Percentiles rank a stretch among this genome's conserved stretches.
phyloP scores from a whole-genome alignment of 495 filamentous ascomycete genomes.

The Halenospora varia region DNA sequence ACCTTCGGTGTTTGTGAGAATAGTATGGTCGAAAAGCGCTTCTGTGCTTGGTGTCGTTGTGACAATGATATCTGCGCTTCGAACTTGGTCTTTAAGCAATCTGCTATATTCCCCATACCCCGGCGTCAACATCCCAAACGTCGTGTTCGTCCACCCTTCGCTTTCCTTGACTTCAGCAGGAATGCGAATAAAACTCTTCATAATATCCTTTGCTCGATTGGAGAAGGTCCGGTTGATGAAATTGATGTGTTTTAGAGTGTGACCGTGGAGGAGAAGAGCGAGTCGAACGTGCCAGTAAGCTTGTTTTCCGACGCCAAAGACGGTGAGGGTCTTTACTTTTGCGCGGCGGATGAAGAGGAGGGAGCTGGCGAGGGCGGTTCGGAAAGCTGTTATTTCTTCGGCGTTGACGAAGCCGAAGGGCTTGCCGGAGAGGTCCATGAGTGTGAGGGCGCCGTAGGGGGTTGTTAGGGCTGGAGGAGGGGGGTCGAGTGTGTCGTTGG shows the following conservation, averaged over 20 bases:
- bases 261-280: conserved; percentile 66
- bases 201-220: conserved; percentile 50
- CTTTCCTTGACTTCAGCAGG: conserved; percentile 45
- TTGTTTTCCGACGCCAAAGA: conserved; percentile 89
- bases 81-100: conserved; percentile 61
- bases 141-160: conserved; percentile 52
- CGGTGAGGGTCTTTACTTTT: conserved; percentile 64
- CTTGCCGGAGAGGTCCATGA: conserved; percentile 59
- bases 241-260: conserved; percentile 69
- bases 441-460: conserved; percentile 73
- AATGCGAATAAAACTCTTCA: conserved; percentile 53
- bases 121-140: conserved; percentile 67
- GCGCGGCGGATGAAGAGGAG: conserved; percentile 69
- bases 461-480: conserved; percentile 40
- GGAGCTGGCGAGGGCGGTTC: conserved; percentile 79
- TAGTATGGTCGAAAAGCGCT: conserved; percentile 44
- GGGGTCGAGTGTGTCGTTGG: conserved; percentile 7
- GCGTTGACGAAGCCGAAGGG: conserved; percentile 82
- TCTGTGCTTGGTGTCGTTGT: conserved; percentile 53
- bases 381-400: conserved; percentile 84
- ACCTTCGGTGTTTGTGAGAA: conserved; percentile 64
- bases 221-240: conserved; percentile 72
- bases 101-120: conserved; percentile 67
- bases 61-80: conserved; percentile 73
- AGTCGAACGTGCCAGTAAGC: conserved; percentile 93